Conservation (phyloP, 306 rosid genomes). For the Sicyos edulis region DNA sequence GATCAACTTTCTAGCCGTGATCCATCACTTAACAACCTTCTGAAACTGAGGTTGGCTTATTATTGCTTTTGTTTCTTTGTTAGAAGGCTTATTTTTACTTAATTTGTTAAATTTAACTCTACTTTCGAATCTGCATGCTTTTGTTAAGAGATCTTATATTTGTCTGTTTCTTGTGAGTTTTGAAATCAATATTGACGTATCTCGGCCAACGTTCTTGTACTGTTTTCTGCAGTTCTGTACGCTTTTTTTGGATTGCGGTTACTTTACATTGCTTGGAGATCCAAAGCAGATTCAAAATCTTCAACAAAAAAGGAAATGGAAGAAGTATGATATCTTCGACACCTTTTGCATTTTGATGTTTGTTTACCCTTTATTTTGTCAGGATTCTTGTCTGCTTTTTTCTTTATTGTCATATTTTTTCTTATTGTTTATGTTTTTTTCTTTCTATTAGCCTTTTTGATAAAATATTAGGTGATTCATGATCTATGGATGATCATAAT, state of each 20-base stretch:
- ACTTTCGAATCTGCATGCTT: not conserved
- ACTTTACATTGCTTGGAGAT: conserved; percentile 97
- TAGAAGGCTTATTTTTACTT: not conserved
- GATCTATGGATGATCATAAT: no score
- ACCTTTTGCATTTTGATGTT: conserved; percentile 12
- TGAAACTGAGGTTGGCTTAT: not conserved
- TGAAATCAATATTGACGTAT: not conserved
- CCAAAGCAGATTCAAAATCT: conserved; percentile 81
- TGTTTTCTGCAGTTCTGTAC: conserved; percentile 66
- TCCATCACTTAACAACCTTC: not conserved
- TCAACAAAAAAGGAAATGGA: conserved; percentile 98
- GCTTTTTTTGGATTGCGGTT: conserved; percentile 82
- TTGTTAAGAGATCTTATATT: not conserved
- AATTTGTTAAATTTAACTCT: not conserved
- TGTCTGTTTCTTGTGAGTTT: not conserved
- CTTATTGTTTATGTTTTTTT: not conserved
- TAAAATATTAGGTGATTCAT: not conserved
- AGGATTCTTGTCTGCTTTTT: conserved; percentile 2
- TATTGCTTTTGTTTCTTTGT: no score
- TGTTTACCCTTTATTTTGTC: not conserved
- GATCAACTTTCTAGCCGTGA: not conserved
- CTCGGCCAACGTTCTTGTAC: not conserved
- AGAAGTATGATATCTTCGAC: conserved; percentile 51
- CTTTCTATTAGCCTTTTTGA: not conserved
- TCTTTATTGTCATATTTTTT: not conserved